Evolutionary conservation across 768 basidiomycete species (phyloP), one percentile per base, ranked within the genome.

Genomic region (Naganishia friedmannii): DNA sequence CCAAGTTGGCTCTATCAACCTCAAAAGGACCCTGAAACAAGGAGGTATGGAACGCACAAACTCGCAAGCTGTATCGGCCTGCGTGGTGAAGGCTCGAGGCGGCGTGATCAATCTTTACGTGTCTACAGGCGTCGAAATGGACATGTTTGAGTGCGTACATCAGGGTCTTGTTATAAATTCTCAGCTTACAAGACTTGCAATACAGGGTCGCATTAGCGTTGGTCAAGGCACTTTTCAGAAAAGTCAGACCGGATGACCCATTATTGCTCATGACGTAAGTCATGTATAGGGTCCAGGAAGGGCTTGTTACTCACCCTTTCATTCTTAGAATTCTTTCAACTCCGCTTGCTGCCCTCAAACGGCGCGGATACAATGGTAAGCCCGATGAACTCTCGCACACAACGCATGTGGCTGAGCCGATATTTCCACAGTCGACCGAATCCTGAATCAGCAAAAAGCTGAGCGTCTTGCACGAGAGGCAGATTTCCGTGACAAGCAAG

Each of bases 81-180:
- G 70, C 1, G 71, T 66, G 17, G 58, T 71, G n/a, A 67, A 63
- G 10, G 72, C 68, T 17, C 65, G 60, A 28, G 70, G 74, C 2
- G 76, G 73, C 48, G 70, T 66, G 3, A 73, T 81, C 39, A 85
- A 89, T 57, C 79, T 97, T 29, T 91, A 89, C 86, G 83, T 94
- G 39, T 89, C 91, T 7, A 84, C 84, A n/a, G 87, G 87, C 70
- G 83, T 88, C 0, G 86, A 89, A 72, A 84, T 91, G 53, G 92
- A 97, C 75, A 90, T 94, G 86, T 97, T 90, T 76, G 94, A 96
- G 92, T 92, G 76, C 83, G 91, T 87, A 5, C 39, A 3, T 54
- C 26, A 67, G 21, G 21, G 28, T 68, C 15, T 68, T 13, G 21
- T 23, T 46, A 23, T 19, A 3, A 45, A 28, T 17, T n/a, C 46